Base-by-base conservation (phyloP, 2,329 filamentous ascomycete species). In the Zymoseptoria ardabiliae region DNA sequence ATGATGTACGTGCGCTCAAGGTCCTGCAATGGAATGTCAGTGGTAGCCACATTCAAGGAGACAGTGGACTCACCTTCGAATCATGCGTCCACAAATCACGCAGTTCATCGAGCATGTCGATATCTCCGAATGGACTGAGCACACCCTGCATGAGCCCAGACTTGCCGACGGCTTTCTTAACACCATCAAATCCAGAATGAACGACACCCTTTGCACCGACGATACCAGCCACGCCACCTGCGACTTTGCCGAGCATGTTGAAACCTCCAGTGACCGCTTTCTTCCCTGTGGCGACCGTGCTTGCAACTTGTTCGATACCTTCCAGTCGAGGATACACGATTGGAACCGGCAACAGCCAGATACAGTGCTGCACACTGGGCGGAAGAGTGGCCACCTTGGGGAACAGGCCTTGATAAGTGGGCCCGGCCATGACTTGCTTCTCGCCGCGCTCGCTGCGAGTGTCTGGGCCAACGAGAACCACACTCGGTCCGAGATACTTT, bases 71-170 rank as follows among this genome's bases (percentile, higher is more conserved):
- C 74, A 85, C 84, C 79, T 97, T 99, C 56, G 89, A 92, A 55
- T 97, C 93, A 71, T 99, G 94, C 21, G 94, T 99, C 94, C 94
- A 99, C 80, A 96, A 88, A 73, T 99, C 94, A 71, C 93, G 87
- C 60, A 97, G 78, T 71, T 97, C 94, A 76, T 99, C 94, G 56
- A 94, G 85, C 55, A 97, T 85, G 70, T 97, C 94, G 61, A 99
- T 87, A 66, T 97, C 94, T 57, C 94, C 94, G 73, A 99, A 99
- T 41, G 95, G 92, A 77, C 91, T 97, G 54, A 99, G 80, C 48
- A 97, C 91, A 59, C 91, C 89, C 63, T 93, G 93, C 93, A 99
- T 97, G 55, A 99, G 79, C 1, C 94, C 94, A 1, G 86, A 88
- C 75, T 99, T 99, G 54, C 94, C 94, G 19, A 99, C 91, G 0